Base-by-base conservation (phyloP, 768 basidiomycete species). In the Russula emetica region DNA sequence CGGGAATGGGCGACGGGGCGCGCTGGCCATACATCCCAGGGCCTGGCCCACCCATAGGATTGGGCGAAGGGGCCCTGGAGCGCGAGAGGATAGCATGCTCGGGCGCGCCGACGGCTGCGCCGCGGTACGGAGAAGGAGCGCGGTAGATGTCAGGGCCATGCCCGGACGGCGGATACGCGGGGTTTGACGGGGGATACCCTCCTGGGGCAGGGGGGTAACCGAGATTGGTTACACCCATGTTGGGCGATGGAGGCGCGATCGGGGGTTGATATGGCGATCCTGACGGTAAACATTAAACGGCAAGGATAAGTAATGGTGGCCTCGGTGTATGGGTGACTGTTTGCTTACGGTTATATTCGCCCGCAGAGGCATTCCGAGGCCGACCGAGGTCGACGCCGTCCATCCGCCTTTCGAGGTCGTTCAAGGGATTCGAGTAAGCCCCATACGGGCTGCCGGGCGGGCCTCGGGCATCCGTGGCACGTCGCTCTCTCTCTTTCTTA, bases 61-160 rank as follows among this genome's bases (percentile, higher is more conserved):
- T 83, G 16, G 86, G 84, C 26, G 82, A 82, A 34, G 82, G 72
- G 7, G 82, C 80, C 61, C 85, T 78, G 28, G 71, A 67, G 32
- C 70, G 72, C 44, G 68, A 45, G 72, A 73, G 28, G 85, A 45
- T 70, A 61, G 64, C 73, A 57, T 18, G 71, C 62, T 58, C 54
- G 24, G 58, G 51, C 13, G 44, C 61, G 82, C 85, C 67, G 85
- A 54, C 54, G 24, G 58, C 44, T 18, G 44, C 61, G 82, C 85
- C 67, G 85, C 67, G 47, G 80, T 73, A 73, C 85, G 85, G 68
- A 18, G 66, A 67, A 34, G 67, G 55, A 2, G 66, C 55, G 40
- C 68, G 66, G 53, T 68, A 68, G 20, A 56, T 60, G 51, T 67
- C 62, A 2, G 24, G 22, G 5, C 55, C 44, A 24, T 57, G 57